Percentiles rank a stretch among this genome's conserved stretches.
phyloP scores from a whole-genome alignment of 352 stramenopile species.

The Pythium grandisporangium region DNA sequence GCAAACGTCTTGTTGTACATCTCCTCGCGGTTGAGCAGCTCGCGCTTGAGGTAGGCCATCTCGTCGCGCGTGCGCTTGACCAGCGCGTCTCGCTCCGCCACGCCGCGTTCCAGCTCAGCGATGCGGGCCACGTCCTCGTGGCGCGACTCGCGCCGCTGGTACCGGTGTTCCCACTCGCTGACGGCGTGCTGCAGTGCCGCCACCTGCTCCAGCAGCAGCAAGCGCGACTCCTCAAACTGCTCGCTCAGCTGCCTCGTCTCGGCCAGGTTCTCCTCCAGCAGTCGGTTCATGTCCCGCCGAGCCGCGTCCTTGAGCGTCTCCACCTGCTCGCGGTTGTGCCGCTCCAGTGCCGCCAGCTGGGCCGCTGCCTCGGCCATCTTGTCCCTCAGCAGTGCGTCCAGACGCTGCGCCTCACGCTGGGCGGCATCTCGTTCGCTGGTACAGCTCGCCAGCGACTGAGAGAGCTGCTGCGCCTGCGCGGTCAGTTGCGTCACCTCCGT shows the following conservation, averaged over 20 bases:
- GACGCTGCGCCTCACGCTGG: constrained; percentile 17
- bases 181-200: constrained; percentile 27
- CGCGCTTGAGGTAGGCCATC: constrained; percentile 90
- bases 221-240: constrained; percentile 57
- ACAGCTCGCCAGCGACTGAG: constrained; percentile 17
- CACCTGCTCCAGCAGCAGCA: constrained; percentile 44
- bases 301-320: constrained; percentile 40
- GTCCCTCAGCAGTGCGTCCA: constrained; percentile 18
- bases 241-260: constrained; percentile 61
- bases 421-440: constrained; percentile 19
- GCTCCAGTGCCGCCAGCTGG: constrained; percentile 22
- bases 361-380: constrained; percentile 25
- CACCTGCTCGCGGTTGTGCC: constrained; percentile 29
- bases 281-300: constrained; percentile 55
- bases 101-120: constrained; percentile 40
- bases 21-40: constrained; percentile 89
- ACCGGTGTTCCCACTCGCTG: constrained; percentile 47
- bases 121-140: constrained; percentile 80
- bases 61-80: constrained; percentile 71
- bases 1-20: constrained; percentile 93
- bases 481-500: constrained; percentile 17
- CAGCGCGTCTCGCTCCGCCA: constrained; percentile 63
- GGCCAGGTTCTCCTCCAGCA: constrained; percentile 55
- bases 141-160: constrained; percentile 47
- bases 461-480: constrained; percentile 11